These are phyloP conservation scores for Eucalyptus rudis DNA, from an alignment of 345 rosid species.

Conservation along the genomic window DNA sequence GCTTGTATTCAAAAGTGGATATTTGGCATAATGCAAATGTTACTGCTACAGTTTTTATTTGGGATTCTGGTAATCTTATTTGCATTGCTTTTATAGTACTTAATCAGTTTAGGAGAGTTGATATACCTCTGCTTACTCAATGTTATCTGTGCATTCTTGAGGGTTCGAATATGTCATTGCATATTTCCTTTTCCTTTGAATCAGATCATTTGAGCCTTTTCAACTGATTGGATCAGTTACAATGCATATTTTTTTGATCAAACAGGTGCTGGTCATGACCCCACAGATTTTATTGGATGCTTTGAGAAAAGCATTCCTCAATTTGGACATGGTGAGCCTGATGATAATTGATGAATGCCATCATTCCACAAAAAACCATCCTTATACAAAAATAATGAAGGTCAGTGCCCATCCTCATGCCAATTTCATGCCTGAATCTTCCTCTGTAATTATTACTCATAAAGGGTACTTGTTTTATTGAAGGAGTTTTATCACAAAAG, in stretches of 20 bases:
- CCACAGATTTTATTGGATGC: conserved; percentile 80
- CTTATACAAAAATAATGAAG: conserved; percentile 78
- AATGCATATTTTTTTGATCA: background rate
- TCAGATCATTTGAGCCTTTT: background rate
- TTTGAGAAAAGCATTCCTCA: conserved; percentile 54
- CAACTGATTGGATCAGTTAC: background rate
- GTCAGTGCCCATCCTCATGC: conserved; percentile 11
- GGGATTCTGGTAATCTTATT: background rate
- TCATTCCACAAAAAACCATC: conserved; percentile 69
- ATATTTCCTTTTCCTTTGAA: background rate
- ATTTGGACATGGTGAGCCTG: conserved; percentile 43
- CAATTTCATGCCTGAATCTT: background rate
- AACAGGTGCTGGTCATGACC: conserved; percentile 86
- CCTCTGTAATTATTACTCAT: background rate
- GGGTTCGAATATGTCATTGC: background rate
- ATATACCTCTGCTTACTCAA: background rate
- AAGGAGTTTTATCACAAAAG: conserved; percentile 73
- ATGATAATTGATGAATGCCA: conserved; percentile 83
- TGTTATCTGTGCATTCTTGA: background rate
- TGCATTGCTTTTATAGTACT: background rate
- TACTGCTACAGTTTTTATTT: background rate
- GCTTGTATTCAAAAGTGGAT: background rate
- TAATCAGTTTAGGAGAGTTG: background rate
- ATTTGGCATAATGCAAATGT: background rate
- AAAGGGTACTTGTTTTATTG: background rate